Percentiles rank a stretch among this genome's conserved stretches.
Evolutionary conservation across 306 rosid species (phyloP).

Genomic region (Fagus crenata): DNA sequence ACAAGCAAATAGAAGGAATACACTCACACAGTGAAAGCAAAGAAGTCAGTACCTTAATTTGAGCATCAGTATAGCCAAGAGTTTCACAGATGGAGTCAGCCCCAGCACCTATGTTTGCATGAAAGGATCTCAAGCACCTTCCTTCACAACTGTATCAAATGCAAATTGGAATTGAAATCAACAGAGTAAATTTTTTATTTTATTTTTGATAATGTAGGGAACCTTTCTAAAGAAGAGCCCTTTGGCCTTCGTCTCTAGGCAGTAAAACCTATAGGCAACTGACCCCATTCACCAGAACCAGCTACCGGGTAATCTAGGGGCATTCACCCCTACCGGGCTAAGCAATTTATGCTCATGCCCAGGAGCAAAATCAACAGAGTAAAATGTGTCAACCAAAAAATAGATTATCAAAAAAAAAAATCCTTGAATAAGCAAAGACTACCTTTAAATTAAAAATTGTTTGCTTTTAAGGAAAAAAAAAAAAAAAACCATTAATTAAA

Average conservation of each 20-base stretch:
- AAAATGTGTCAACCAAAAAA: conserved; percentile 6
- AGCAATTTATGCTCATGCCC: too few species aligned
- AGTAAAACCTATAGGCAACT: too few species aligned
- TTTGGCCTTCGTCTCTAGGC: too few species aligned
- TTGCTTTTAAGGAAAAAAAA: not conserved
- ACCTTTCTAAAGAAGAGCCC: too few species aligned
- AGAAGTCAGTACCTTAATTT: conserved; percentile 41
- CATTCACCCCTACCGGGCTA: too few species aligned
- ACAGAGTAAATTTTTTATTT: not conserved
- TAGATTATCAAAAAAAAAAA: not conserved
- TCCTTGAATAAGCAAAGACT: not conserved
- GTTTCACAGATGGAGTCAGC: conserved; percentile 39
- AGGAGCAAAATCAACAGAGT: not conserved
- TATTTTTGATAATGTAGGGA: too few species aligned
- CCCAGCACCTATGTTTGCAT: conserved; percentile 46
- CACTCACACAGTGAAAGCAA: not conserved
- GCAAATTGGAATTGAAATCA: conserved; percentile 20
- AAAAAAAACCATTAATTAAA: conserved; percentile 18
- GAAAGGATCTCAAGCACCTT: conserved; percentile 69
- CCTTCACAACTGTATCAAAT: conserved; percentile 58
- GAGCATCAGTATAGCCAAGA: conserved; percentile 48
- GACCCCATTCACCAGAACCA: too few species aligned
- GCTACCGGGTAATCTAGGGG: too few species aligned
- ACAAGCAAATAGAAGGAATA: conserved; percentile 17
- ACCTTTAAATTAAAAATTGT: not conserved